phyloP scores from a whole-genome alignment of 176 grass and related monocot genomes.

The Guadua angustifolia region DNA sequence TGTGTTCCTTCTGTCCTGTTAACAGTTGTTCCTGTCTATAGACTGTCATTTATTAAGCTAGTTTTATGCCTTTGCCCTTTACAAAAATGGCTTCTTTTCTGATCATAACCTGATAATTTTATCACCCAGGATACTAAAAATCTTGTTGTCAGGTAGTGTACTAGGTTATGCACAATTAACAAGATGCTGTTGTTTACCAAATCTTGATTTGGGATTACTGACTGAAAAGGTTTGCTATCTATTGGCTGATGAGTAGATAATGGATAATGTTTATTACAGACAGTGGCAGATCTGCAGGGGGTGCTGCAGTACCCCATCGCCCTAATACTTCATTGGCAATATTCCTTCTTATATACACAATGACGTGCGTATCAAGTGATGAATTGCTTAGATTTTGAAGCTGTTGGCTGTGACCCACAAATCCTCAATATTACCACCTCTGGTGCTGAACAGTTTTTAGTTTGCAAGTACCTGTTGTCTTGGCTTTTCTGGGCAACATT shows the following conservation, averaged over 20 bases:
- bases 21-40: neutral
- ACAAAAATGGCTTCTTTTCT: neutral
- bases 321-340: neutral
- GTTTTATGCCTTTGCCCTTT: neutral
- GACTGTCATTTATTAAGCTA: neutral
- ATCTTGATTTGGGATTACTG: constrained; percentile 6
- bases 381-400: neutral
- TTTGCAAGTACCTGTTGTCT: neutral
- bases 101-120: neutral
- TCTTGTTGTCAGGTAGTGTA: neutral
- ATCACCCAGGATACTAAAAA: neutral
- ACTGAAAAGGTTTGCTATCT: neutral
- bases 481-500: neutral
- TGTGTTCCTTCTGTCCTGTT: neutral
- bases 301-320: neutral
- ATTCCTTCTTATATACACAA: neutral
- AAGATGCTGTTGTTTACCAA: neutral
- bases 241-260: neutral
- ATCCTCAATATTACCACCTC: neutral
- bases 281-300: neutral
- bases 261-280: neutral
- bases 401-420: neutral
- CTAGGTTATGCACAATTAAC: constrained; percentile 18
- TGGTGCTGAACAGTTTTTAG: neutral
- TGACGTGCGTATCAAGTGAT: neutral